Base-by-base conservation (phyloP, 1,284 basidiomycete species). In the Apiotrichum sp. region DNA sequence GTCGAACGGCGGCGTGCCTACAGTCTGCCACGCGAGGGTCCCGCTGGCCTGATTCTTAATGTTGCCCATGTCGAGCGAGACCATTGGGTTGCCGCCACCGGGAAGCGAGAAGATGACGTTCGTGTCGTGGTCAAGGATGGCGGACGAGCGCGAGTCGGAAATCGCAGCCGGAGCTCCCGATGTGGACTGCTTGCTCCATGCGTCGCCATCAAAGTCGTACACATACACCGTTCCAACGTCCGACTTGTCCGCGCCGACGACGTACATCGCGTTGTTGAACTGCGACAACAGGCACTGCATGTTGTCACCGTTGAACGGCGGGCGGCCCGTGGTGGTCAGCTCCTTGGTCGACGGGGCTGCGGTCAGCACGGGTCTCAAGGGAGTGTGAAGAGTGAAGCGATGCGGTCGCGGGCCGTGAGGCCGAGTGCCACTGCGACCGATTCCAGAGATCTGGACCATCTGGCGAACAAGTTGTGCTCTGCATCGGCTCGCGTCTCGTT, bases 71-170 rank as follows among this genome's bases (percentile, higher is more conserved):
- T 89, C 81, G 39, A 91, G 79, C 59, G 80, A 81, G 69, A 79
- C 89, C 22, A 72, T 46, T 41, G 59, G 52, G n/a, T 50, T 44
- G n/a, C 67, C 62, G 3, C 52, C 62, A 38, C 46, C 58, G 44
- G 58, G 55, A 39, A 73, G 62, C 29, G 73, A 69, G 69, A 71
- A 90, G 77, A 92, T 85, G 58, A 86, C 82, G 60, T 91, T 90
- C 52, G 89, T 93, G 74, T 93, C 89, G 65, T 92, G 89, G 76
- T 93, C 90, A 41, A 93, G 81, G 59, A 92, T 84, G 33, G 86
- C 67, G 13, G 72, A 62, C 4, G 72, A 74, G 55, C 74, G 69
- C 39, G 72, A 68, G 54, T 66, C 65, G 35, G 68, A 66, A 10
- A 71, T 53, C 36, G 67, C 57, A 8, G 66, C 48, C 5, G 73